phyloP scores from a whole-genome alignment of 179 eudicot genomes.

The Monotropa hypopitys region DNA sequence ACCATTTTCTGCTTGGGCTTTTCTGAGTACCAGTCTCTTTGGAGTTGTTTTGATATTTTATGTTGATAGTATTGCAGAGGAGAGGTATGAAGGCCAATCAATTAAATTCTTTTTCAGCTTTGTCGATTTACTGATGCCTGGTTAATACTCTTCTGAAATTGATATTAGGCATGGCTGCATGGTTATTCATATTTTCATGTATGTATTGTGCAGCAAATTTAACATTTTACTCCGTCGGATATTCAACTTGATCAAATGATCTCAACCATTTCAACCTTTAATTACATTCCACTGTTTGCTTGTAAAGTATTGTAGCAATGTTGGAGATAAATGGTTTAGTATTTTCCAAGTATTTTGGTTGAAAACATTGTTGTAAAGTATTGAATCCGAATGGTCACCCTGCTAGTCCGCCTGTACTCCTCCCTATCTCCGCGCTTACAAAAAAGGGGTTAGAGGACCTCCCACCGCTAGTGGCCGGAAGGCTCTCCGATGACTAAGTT shows the following conservation, averaged over 20 bases:
- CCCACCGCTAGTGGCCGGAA: too few species aligned
- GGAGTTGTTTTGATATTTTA: conserved; percentile 79
- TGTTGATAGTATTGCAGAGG: conserved; percentile 88
- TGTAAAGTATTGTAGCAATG: background rate
- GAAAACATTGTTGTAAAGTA: background rate
- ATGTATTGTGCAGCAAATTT: background rate
- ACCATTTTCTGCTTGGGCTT: conserved; percentile 68
- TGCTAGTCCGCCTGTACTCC: too few species aligned
- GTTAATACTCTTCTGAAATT: conserved; percentile 2
- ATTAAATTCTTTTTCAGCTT: background rate
- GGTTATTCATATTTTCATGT: background rate
- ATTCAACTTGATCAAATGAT: background rate
- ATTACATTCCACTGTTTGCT: background rate
- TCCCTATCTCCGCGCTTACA: too few species aligned
- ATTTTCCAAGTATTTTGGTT: background rate
- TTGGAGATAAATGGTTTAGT: background rate
- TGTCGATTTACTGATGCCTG: background rate
- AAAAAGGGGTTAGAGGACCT: too few species aligned
- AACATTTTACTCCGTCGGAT: background rate
- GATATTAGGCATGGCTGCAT: background rate
- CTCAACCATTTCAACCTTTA: background rate
- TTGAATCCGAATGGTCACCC: too few species aligned
- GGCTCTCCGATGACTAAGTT: too few species aligned
- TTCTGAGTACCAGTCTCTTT: conserved; percentile 60
- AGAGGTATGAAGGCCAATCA: conserved; percentile 43